phyloP scores from a whole-genome alignment of 768 basidiomycete species.

The Phlegmacium glaucopus region DNA sequence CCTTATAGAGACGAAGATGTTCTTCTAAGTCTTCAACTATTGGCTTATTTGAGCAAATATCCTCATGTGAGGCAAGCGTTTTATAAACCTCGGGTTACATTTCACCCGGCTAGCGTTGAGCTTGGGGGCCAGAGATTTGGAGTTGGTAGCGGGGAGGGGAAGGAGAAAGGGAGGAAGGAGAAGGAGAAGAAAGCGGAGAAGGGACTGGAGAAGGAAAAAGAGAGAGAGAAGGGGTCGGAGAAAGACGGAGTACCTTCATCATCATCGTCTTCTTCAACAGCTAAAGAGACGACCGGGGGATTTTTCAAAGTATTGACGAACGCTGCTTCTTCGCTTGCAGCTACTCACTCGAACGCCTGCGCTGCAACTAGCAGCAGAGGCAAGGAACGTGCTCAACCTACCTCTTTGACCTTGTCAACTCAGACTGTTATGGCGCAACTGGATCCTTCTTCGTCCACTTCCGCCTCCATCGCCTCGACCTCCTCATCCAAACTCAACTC shows the following conservation, averaged over 20 bases:
- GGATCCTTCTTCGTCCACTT: background rate
- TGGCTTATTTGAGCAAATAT: constrained; percentile 97
- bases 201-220: constrained; percentile 14
- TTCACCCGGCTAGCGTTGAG: constrained; percentile 68
- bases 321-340: constrained; percentile 21
- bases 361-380: constrained; percentile 14
- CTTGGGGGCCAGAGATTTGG: constrained; percentile 27
- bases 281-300: constrained; percentile 8
- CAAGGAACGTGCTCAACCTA: constrained; percentile 12
- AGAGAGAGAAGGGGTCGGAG: constrained; percentile 18
- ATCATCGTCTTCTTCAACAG: no score
- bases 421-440: no score
- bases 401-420: background rate
- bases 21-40: constrained; percentile 81
- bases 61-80: constrained; percentile 96
- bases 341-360: no score
- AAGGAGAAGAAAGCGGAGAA: constrained; percentile 5
- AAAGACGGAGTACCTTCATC: constrained; percentile 23
- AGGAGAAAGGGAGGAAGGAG: constrained; percentile 21
- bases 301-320: constrained; percentile 46
- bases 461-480: background rate
- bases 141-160: constrained; percentile 12
- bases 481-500: constrained; percentile 7
- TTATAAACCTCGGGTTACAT: constrained; percentile 82
- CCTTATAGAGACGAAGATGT: constrained; percentile 96